Conservation (phyloP, 768 basidiomycete genomes). For the Scleroderma citrinum region DNA sequence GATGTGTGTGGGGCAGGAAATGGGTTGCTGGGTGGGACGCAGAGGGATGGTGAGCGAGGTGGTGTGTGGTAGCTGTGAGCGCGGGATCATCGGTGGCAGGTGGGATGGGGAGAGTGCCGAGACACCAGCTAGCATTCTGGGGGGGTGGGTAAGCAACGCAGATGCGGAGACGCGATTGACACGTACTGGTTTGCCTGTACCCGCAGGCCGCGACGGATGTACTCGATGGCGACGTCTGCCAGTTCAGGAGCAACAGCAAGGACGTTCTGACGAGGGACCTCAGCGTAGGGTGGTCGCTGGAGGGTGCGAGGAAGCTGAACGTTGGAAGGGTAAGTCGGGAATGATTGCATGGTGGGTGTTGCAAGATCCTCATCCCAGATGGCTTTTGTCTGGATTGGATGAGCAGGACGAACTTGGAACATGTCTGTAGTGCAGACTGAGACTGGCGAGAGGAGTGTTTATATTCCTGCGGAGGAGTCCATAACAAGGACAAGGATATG, state of each 20-base stretch:
- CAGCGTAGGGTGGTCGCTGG: slow-evolving; percentile 51
- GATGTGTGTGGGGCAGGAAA: slow-evolving; percentile 44
- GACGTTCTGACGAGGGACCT: slow-evolving; percentile 52
- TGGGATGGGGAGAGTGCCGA: slow-evolving; percentile 47
- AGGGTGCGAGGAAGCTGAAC: slow-evolving; percentile 73
- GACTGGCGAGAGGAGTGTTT: slow-evolving; percentile 14
- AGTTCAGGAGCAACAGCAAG: slow-evolving; percentile 49
- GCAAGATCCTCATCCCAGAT: slow-evolving; percentile 28
- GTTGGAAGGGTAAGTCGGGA: slow-evolving; percentile 24
- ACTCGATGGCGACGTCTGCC: slow-evolving; percentile 51
- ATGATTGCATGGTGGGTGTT: slow-evolving; percentile 17
- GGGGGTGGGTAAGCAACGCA: slow-evolving; percentile 30
- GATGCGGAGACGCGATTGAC: slow-evolving; percentile 3
- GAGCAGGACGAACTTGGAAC: slow-evolving; percentile 31
- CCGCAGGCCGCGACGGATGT: slow-evolving; percentile 49
- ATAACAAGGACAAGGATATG: slow-evolving; percentile 30
- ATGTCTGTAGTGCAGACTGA: slow-evolving; percentile 16
- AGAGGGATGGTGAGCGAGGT: slow-evolving; percentile 26
- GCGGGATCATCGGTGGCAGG: slow-evolving; percentile 24
- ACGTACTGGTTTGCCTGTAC: slow-evolving; percentile 41
- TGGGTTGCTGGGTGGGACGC: slow-evolving; percentile 20
- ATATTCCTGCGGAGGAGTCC: slow-evolving; percentile 18
- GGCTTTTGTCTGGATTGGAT: slow-evolving; percentile 32
- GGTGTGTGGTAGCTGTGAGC: slow-evolving; percentile 28
- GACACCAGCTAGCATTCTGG: slow-evolving; percentile 34